Base-by-base conservation (phyloP, 352 stramenopile genomes). In the Pythium folliculosum region DNA sequence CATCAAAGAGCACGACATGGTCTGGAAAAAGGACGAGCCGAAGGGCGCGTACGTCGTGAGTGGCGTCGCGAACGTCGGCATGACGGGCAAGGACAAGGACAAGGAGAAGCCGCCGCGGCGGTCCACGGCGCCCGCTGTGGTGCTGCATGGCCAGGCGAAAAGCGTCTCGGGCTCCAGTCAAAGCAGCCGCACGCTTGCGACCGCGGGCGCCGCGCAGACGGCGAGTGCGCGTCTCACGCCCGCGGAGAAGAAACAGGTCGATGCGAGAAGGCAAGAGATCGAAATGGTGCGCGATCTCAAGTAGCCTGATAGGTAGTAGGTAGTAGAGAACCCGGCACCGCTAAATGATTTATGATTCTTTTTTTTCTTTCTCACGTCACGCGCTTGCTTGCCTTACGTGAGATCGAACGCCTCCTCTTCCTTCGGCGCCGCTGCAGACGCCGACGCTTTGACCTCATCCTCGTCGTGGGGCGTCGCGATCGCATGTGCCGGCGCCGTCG, bases 321-420 rank as follows among this genome's bases (percentile, higher is more conserved):
- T 8, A 19, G 17, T 21, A 32, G 27, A 32, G 27, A 32, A 32
- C 2, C 3, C 27, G 27, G 14, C 40, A 47, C 40, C 1, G 9
- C 13, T n/a, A 32, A 32, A 32, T 32, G 27, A 32, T 32, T 32
- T 32, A 32, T 32, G 27, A 32, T 21, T 47, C 17, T 21, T 8
- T 47, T 17, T 17, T 47, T 47, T n/a, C 17, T 47, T 47, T 47
- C 40, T 47, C 13, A 21, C 19, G 14, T 6, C 14, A 21, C 10
- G 7, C 1, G 8, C 40, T n/a, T 43, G 12, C 2, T 2, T 38
- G 44, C 23, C 2, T 53, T 84, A 93, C 38, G 85, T 94, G 32
- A 94, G 77, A 60, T 94, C 85, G 45, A 92, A 86, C 61, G 80
- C 74, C 45, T 91, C 85, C 40, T 91, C 85, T 27, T 91, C 77